Conservation (phyloP, 305 asterid species). For the Fraxinus paxiana region DNA sequence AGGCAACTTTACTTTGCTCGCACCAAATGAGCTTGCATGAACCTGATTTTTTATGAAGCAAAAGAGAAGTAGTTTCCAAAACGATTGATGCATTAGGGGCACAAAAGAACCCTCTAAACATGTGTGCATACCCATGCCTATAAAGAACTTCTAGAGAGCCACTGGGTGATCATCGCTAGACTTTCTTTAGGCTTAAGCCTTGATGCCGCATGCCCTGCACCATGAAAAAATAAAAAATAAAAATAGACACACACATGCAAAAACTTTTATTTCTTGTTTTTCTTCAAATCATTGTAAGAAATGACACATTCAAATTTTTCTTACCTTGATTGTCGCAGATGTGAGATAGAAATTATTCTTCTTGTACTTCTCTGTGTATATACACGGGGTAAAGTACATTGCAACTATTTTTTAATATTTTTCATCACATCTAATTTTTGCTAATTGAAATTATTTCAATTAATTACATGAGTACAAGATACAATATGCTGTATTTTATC, state of each 20-base stretch:
- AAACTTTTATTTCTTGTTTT: not conserved
- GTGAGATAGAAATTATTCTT: not conserved
- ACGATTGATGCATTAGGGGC: not conserved
- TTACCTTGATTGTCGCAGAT: slow-evolving; percentile 25
- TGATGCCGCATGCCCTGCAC: slow-evolving; percentile 27
- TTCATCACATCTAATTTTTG: not conserved
- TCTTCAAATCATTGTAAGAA: not conserved
- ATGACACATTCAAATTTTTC: not conserved
- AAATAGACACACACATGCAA: too few species aligned
- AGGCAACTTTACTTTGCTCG: too few species aligned
- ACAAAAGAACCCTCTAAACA: too few species aligned
- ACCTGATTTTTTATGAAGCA: not conserved
- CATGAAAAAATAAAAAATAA: slow-evolving; percentile 21
- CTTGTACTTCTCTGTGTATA: slow-evolving; percentile 20
- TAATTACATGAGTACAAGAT: not conserved
- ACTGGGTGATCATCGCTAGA: slow-evolving; percentile 21
- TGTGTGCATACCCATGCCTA: not conserved
- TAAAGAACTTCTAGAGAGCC: slow-evolving; percentile 7
- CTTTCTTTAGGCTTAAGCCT: slow-evolving; percentile 25
- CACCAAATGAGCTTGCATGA: not conserved
- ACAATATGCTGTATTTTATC: not conserved
- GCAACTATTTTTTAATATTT: not conserved
- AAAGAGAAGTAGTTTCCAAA: too few species aligned
- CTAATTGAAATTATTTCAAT: not conserved
- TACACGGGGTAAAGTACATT: not conserved